phyloP scores from a whole-genome alignment of 139 green algal species.

The Chlamydomonas schloesseri region DNA sequence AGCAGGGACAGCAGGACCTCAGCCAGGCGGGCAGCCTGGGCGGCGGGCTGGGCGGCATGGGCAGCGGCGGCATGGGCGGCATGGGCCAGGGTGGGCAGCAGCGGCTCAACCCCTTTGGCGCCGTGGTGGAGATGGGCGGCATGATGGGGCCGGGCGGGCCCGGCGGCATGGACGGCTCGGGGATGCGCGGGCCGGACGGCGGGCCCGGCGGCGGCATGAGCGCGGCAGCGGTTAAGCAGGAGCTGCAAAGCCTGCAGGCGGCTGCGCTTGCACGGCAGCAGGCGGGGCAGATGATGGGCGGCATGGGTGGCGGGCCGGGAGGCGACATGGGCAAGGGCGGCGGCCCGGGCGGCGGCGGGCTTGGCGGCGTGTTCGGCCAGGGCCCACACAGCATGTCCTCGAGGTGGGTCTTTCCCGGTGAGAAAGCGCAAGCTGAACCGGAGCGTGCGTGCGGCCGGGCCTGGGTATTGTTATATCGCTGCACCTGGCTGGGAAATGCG shows the following conservation, averaged over 20 bases:
- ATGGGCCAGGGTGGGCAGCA: constrained; percentile 9
- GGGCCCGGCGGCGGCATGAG: background rate
- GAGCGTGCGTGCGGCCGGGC: no score
- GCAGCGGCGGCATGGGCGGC: background rate
- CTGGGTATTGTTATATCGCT: no score
- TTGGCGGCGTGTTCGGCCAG: background rate
- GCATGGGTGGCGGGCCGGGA: background rate
- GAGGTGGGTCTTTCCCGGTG: background rate
- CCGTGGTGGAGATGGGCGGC: constrained; percentile 13
- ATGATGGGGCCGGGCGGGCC: constrained; percentile 27
- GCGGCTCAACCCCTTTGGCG: constrained; percentile 36
- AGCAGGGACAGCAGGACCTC: constrained; percentile 14
- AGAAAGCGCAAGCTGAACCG: no score
- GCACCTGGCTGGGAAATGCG: background rate
- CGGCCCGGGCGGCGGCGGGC: background rate
- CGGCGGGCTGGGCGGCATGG: background rate
- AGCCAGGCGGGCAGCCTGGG: background rate
- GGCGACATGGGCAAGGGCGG: constrained; percentile 1
- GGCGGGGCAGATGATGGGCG: background rate
- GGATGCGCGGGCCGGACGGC: background rate
- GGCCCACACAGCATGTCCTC: background rate
- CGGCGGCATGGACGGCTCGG: background rate
- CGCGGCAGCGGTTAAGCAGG: constrained; percentile 26
- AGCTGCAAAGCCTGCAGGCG: constrained; percentile 25
- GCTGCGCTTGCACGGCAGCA: constrained; percentile 11